Evolutionary conservation across 225 moss, liverwort and hornwort genomes (phyloP), one percentile per base, ranked within the genome.

Genomic region (Thuidium tamariscinum): DNA sequence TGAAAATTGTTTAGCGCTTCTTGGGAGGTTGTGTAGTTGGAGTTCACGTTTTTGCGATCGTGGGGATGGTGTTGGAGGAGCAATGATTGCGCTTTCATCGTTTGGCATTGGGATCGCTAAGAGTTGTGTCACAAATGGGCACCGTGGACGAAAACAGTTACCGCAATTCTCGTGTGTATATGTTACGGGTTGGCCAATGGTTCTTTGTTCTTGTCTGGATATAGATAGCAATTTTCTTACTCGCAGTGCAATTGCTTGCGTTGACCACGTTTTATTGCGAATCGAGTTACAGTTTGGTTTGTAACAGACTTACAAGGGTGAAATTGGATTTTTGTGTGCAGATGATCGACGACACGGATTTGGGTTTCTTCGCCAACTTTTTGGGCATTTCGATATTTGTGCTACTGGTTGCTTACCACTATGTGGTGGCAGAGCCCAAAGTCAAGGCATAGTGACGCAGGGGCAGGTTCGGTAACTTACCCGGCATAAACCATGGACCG

Each of bases 291-390:
- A 39, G 13, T 78, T 60, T 74, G 54, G 16, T 27, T 55, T 80
- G 62, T 27, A 75, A 55, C 56, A 32, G 64, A 76, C 36, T 85
- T 41, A 49, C 32, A 17, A 34, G 14, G 48, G 13, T 41, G 83
- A 46, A 80, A 41, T 79, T 80, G 76, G 34, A 59, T 57, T 42
- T 25, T 29, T 52, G 55, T 92, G 78, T 83, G 89, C 96, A 97
- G 97, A 97, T 97, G 97, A 96, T 97, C 81, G 95, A 97, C 79
- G 96, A 96, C 90, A 93, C 96, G 84, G 97, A 97, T 91, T 88
- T 97, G 83, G 97, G 97, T 81, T 97, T 97, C 83, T 97, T 96
- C 84, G 95, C 96, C 89, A 97, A 97, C 91, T 95, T 96, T 85
- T 88, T 97, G 89, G 97, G 97, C 79, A 93, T 97, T 82, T 77